phyloP scores from a whole-genome alignment of 2,329 filamentous ascomycete genomes.

The Dactylonectria estremocensis region DNA sequence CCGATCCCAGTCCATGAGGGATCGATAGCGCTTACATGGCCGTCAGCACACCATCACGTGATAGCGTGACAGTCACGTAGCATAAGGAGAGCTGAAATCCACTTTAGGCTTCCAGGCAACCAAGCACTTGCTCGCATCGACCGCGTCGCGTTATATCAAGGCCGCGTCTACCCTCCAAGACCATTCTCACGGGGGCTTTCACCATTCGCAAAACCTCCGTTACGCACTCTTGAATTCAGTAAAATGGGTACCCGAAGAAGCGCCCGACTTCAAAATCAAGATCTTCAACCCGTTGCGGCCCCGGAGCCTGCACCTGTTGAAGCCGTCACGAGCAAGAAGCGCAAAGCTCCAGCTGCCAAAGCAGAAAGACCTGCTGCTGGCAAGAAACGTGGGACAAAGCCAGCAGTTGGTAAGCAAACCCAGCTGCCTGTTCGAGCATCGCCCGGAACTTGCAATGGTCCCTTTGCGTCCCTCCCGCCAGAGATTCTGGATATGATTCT shows the following conservation, averaged over 20 bases:
- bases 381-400: constrained; percentile 3
- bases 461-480: constrained; percentile 25
- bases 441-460: neutral
- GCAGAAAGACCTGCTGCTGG: neutral
- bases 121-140: too few relatives aligned
- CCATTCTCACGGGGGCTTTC: neutral
- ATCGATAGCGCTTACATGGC: neutral
- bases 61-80: neutral
- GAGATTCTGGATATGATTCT: constrained; percentile 39
- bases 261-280: constrained; percentile 24
- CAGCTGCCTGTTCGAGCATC: neutral
- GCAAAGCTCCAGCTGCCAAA: constrained; percentile 19
- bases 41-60: neutral
- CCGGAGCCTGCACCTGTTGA: neutral
- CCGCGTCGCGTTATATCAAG: neutral
- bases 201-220: neutral
- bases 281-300: neutral
- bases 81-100: too few relatives aligned
- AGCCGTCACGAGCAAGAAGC: constrained; percentile 14
- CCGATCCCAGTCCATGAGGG: neutral
- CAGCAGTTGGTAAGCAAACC: neutral
- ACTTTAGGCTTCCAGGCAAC: neutral
- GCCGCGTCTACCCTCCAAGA: neutral
- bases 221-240: neutral
- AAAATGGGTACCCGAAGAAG: constrained; percentile 35